Conservation (phyloP, 306 rosid genomes). For the Hylodesmum podocarpum region DNA sequence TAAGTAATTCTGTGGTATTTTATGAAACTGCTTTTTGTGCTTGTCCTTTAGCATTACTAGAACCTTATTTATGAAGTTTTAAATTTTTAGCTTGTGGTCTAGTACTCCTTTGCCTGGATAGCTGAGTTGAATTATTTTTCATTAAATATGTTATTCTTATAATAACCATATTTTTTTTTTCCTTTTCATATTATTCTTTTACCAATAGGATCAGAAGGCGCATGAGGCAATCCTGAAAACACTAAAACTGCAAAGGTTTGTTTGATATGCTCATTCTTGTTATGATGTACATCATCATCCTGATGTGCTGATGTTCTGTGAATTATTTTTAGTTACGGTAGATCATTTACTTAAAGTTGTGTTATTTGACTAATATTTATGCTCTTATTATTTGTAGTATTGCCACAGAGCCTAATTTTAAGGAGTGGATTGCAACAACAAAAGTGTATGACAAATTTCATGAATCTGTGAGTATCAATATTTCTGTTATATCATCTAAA, state of each 20-base stretch:
- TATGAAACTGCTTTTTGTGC: background rate
- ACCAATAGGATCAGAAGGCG: slow-evolving; percentile 76
- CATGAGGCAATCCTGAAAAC: slow-evolving; percentile 76
- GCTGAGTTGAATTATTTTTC: background rate
- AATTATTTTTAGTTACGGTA: background rate
- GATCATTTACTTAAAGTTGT: background rate
- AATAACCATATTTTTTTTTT: slow-evolving; percentile 11
- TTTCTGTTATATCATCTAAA: background rate
- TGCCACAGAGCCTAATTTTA: slow-evolving; percentile 56
- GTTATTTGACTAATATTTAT: background rate
- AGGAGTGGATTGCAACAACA: slow-evolving; percentile 68
- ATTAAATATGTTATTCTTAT: slow-evolving; percentile 1
- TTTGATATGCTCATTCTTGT: slow-evolving; percentile 36
- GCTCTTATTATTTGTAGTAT: slow-evolving; percentile 44
- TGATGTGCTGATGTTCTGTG: background rate
- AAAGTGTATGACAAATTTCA: slow-evolving; percentile 50
- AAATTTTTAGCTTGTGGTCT: background rate
- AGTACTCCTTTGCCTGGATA: background rate
- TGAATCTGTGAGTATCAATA: slow-evolving; percentile 48
- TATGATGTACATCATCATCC: slow-evolving; percentile 9
- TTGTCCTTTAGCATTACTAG: background rate
- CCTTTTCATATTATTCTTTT: slow-evolving; percentile 19
- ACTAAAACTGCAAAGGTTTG: slow-evolving; percentile 63
- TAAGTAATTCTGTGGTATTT: slow-evolving; percentile 37
- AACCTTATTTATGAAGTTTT: slow-evolving; percentile 1